Conservation (phyloP, 202 grass and related monocot genomes). For the Setaria viridis region DNA sequence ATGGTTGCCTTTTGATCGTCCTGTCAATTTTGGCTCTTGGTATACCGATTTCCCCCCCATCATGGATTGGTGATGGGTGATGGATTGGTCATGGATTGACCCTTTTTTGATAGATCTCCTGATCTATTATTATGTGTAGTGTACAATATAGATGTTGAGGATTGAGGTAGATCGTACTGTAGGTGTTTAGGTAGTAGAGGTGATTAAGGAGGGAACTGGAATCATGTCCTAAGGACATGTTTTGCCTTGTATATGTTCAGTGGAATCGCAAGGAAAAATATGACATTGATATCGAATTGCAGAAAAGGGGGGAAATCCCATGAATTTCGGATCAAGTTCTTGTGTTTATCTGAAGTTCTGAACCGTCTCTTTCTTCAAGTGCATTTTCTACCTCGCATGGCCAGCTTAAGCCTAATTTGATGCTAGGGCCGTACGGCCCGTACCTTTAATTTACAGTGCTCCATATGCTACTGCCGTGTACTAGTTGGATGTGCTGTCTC, state of each 20-base stretch:
- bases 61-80: not conserved
- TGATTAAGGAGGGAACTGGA: not conserved
- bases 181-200: not conserved
- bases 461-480: too few species aligned
- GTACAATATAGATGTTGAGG: not conserved
- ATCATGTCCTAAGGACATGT: constrained; percentile 20
- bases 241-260: constrained; percentile 1
- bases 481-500: too few species aligned
- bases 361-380: not conserved
- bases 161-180: not conserved
- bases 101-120: constrained; percentile 16
- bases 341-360: not conserved
- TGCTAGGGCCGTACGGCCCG: too few species aligned
- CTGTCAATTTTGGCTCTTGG: not conserved
- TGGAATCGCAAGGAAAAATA: not conserved
- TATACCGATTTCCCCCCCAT: not conserved
- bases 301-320: not conserved
- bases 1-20: not conserved
- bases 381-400: too few species aligned
- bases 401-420: too few species aligned
- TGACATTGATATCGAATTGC: not conserved
- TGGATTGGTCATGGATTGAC: not conserved
- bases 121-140: constrained; percentile 24
- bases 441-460: too few species aligned
- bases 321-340: not conserved